Conservation (phyloP, 1,284 basidiomycete genomes). For the Trametes sp. region DNA sequence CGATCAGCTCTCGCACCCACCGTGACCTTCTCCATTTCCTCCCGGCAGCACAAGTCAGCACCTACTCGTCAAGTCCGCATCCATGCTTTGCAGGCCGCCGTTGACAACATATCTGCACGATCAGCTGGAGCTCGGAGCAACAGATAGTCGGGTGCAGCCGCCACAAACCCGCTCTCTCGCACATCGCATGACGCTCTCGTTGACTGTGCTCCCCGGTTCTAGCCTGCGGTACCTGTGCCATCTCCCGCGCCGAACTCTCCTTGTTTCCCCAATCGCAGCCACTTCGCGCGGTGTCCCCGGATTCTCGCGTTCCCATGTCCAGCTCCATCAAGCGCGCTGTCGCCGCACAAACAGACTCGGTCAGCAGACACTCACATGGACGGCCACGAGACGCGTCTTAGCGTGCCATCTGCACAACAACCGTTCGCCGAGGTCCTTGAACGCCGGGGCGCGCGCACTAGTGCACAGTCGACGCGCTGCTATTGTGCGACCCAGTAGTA, state of each 20-base stretch:
- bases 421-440: neutral
- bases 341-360: slow-evolving; percentile 3
- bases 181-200: slow-evolving; percentile 18
- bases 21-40: neutral
- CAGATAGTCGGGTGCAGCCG: slow-evolving; percentile 15
- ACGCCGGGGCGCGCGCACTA: neutral
- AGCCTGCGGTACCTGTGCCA: slow-evolving; percentile 23
- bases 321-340: slow-evolving; percentile 15
- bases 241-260: slow-evolving; percentile 20
- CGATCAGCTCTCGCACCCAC: slow-evolving; percentile 16
- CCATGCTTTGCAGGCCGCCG: slow-evolving; percentile 2
- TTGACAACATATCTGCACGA: neutral
- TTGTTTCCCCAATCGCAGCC: slow-evolving; percentile 12
- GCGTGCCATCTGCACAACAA: neutral
- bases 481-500: slow-evolving; percentile 26
- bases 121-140: slow-evolving; percentile 17
- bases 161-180: neutral
- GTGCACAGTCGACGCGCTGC: neutral
- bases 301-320: slow-evolving; percentile 21
- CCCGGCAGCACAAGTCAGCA: neutral
- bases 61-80: neutral
- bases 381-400: slow-evolving; percentile 20
- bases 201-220: slow-evolving; percentile 20
- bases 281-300: slow-evolving; percentile 11
- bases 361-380: slow-evolving; percentile 25